phyloP scores from a whole-genome alignment of 2,329 filamentous ascomycete species.

The Curvularia sp. region DNA sequence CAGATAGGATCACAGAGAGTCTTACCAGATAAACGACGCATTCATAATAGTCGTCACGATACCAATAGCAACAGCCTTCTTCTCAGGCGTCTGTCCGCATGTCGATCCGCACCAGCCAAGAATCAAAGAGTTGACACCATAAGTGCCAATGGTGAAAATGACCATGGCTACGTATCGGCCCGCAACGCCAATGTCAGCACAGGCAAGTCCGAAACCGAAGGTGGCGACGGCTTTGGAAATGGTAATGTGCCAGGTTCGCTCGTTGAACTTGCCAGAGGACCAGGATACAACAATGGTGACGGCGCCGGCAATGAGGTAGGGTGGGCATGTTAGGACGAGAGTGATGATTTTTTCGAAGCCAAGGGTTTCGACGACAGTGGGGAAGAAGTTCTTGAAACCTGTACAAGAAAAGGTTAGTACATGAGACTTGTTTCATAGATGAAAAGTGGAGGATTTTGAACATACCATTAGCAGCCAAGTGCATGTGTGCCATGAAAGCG shows the following conservation, averaged over 20 bases:
- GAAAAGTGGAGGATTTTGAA: neutral
- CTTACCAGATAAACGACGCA: conserved; percentile 50
- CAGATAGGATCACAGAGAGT: neutral
- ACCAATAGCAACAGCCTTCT: conserved; percentile 55
- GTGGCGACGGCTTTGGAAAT: conserved; percentile 50
- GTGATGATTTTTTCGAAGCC: conserved; percentile 61
- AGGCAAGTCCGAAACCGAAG: conserved; percentile 50
- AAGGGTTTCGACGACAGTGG: conserved; percentile 58
- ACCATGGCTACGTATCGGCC: conserved; percentile 43
- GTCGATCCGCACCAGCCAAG: conserved; percentile 56
- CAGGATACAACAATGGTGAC: conserved; percentile 46
- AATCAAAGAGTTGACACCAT: conserved; percentile 52
- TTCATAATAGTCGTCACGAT: conserved; percentile 56
- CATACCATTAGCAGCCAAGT: conserved; percentile 39
- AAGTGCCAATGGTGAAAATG: conserved; percentile 47
- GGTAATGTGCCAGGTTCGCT: conserved; percentile 52
- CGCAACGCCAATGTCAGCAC: conserved; percentile 46
- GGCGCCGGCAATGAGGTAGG: conserved; percentile 35
- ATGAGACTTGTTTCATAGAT: neutral
- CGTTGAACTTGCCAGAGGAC: conserved; percentile 50
- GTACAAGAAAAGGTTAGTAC: neutral
- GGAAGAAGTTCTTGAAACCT: conserved; percentile 56
- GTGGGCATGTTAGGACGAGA: conserved; percentile 56
- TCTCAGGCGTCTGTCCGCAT: conserved; percentile 55
- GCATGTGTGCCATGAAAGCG: conserved; percentile 44